Evolutionary conservation across 2,329 filamentous ascomycete genomes (phyloP).

Genomic region (Colletotrichum sp.): DNA sequence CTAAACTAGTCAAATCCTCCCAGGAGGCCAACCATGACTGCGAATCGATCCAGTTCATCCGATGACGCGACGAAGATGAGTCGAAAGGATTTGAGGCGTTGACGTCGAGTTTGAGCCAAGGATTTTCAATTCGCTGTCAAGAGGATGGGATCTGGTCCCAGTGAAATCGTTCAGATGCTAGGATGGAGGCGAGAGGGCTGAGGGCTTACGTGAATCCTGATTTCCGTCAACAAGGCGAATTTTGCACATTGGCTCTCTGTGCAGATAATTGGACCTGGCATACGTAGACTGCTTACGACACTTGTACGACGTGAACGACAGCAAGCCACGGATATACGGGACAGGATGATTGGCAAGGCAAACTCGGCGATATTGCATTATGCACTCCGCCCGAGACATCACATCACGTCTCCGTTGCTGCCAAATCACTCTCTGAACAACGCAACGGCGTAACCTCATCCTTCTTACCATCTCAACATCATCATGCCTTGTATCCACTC

Average conservation of each 20-base stretch:
- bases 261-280: not conserved
- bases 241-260: not conserved
- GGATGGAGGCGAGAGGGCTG: not conserved
- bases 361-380: not conserved
- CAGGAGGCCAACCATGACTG: not conserved
- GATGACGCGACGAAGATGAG: not conserved
- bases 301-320: not conserved
- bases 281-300: not conserved
- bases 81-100: not conserved
- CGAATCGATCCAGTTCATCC: not conserved
- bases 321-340: not conserved
- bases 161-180: not conserved
- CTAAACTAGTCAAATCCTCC: not conserved
- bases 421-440: not conserved
- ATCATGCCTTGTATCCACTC: slow-evolving; percentile 4
- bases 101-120: not conserved
- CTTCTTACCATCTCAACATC: not conserved
- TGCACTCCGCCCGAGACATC: not conserved
- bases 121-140: not conserved
- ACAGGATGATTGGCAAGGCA: not conserved
- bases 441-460: not conserved
- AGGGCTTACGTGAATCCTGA: not conserved
- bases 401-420: not conserved
- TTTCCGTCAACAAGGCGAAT: not conserved
- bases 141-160: not conserved